These are phyloP conservation scores for Solanum habrochaites DNA, from an alignment of 257 asterid genomes.

Conservation along the genomic window DNA sequence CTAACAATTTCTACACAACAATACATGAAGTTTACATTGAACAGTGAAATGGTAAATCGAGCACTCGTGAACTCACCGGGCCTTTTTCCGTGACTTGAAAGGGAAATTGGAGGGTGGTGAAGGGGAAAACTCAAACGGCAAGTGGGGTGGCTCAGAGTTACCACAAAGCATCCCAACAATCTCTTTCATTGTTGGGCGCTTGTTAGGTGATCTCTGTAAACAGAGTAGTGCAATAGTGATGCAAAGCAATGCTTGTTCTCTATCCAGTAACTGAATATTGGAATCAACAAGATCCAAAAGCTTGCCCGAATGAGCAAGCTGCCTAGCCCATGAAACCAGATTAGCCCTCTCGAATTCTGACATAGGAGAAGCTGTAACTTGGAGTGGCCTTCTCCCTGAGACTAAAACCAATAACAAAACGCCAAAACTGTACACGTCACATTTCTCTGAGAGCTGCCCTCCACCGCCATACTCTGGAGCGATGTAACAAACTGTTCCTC, in stretches of 20 bases:
- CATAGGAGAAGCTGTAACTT: constrained; percentile 88
- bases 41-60: not conserved
- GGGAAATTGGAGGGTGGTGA: constrained; percentile 75
- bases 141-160: constrained; percentile 64
- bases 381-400: constrained; percentile 91
- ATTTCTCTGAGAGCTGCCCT: constrained; percentile 53
- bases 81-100: constrained; percentile 56
- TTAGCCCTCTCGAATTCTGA: constrained; percentile 90
- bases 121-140: constrained; percentile 90
- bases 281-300: constrained; percentile 75
- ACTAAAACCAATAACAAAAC: constrained; percentile 63
- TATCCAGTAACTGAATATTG: constrained; percentile 35
- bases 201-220: constrained; percentile 59
- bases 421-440: constrained; percentile 89
- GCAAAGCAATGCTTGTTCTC: constrained; percentile 56
- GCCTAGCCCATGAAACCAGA: constrained; percentile 85
- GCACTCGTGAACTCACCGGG: constrained; percentile 26
- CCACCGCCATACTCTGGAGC: constrained; percentile 87
- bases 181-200: constrained; percentile 71
- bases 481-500: constrained; percentile 90
- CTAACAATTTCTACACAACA: constrained; percentile 6
- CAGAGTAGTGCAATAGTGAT: constrained; percentile 72
- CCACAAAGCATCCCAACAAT: constrained; percentile 82
- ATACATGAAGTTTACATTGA: constrained; percentile 3
- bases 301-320: constrained; percentile 62